A percentile compares a stretch with the other conserved stretches of the same genome.
Evolutionary conservation across 2,329 filamentous ascomycete species (phyloP).

Genomic region (Dactylonectria macrodidyma): DNA sequence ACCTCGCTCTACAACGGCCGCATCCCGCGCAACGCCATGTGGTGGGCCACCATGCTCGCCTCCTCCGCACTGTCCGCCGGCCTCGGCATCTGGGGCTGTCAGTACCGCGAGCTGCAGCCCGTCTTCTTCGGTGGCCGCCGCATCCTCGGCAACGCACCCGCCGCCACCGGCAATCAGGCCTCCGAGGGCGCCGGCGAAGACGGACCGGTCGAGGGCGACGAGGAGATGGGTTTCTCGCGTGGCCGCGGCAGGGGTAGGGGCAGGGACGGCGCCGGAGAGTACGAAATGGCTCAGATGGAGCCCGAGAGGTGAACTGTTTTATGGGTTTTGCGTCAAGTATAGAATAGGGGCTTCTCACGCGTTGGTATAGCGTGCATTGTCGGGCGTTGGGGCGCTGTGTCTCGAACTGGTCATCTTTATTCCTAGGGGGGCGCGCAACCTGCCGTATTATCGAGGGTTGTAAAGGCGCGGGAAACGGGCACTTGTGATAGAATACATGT

Average conservation of each 20-base stretch:
- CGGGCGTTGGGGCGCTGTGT: constrained; percentile 49
- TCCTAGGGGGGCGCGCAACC: background rate
- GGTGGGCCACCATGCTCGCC: constrained; percentile 79
- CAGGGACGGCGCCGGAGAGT: constrained; percentile 70
- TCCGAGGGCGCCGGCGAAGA: constrained; percentile 28
- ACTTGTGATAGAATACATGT: constrained; percentile 20
- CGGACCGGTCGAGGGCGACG: constrained; percentile 52
- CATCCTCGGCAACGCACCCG: constrained; percentile 64
- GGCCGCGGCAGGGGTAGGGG: constrained; percentile 68
- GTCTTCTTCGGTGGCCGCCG: constrained; percentile 84
- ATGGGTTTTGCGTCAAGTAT: background rate
- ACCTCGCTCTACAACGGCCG: constrained; percentile 84
- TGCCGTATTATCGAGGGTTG: constrained; percentile 21
- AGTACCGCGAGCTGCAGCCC: constrained; percentile 88
- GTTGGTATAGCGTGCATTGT: constrained; percentile 53
- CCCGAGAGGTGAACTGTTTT: constrained; percentile 40
- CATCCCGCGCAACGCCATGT: constrained; percentile 84
- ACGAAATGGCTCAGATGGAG: constrained; percentile 71
- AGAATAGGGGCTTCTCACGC: constrained; percentile 13
- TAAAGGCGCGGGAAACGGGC: background rate
- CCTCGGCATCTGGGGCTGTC: constrained; percentile 91
- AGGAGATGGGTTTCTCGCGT: constrained; percentile 65
- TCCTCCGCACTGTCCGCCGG: constrained; percentile 65
- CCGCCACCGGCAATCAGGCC: constrained; percentile 53
- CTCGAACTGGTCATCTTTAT: constrained; percentile 25